A percentile compares a stretch with the other conserved stretches of the same genome.
These are phyloP conservation scores for Phylloporus sp. DNA, from an alignment of 768 basidiomycete species.

Conservation along the genomic window DNA sequence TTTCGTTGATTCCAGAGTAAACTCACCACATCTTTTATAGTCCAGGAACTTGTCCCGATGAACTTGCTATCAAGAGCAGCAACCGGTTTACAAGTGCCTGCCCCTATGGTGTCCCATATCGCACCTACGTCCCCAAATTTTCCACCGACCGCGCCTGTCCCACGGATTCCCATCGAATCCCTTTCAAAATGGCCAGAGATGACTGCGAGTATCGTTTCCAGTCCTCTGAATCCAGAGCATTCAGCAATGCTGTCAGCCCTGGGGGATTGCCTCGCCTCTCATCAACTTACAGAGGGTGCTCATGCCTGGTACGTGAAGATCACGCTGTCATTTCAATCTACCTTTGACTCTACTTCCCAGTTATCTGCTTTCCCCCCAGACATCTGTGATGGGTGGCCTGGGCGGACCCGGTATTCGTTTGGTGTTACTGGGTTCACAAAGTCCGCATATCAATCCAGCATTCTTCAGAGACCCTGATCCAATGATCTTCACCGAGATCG, in stretches of 20 bases:
- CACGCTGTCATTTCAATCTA: neutral
- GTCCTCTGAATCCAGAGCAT: constrained; percentile 61
- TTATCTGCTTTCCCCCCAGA: constrained; percentile 83
- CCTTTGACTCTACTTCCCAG: constrained; percentile 36
- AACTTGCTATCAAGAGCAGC: constrained; percentile 44
- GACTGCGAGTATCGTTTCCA: constrained; percentile 76
- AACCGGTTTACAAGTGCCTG: constrained; percentile 37
- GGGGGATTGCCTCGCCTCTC: constrained; percentile 73
- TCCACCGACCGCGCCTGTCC: constrained; percentile 37
- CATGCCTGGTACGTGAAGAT: constrained; percentile 71
- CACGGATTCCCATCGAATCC: constrained; percentile 56
- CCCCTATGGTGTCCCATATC: constrained; percentile 30
- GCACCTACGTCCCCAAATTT: constrained; percentile 70
- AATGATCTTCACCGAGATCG: constrained; percentile 82
- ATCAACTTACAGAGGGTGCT: constrained; percentile 78
- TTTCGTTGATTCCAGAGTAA: neutral
- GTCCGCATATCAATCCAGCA: constrained; percentile 45
- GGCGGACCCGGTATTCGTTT: constrained; percentile 66
- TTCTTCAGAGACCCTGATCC: constrained; percentile 69
- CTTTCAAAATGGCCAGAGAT: constrained; percentile 83
- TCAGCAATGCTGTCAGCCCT: constrained; percentile 76
- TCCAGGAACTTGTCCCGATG: constrained; percentile 69
- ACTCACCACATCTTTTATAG: constrained; percentile 34
- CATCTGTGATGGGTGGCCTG: constrained; percentile 68
- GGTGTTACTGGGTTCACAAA: constrained; percentile 67